Percentiles rank a stretch among this genome's conserved stretches.
phyloP scores from a whole-genome alignment of 306 rosid species.

The Malus domestica region ASM211411v1 NC_041800.1:31401233-31401732 shows the following conservation, averaged over 20 bases:
- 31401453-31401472: conserved; percentile 13
- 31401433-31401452: conserved; percentile 51
- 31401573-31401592: conserved; percentile 30
- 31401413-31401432: conserved; percentile 47
- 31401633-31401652: conserved; percentile 37
- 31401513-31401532: conserved; percentile 85
- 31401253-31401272: background rate
- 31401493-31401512: conserved; percentile 52
- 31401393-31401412: conserved; percentile 32
- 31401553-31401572: conserved; percentile 35
- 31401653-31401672: background rate
- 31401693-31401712: no score
- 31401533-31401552: conserved; percentile 46
- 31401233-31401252: background rate
- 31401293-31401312: conserved; percentile 62
- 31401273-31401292: conserved; percentile 37
- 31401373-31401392: conserved; percentile 13
- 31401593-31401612: conserved; percentile 15
- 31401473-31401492: conserved; percentile 32
- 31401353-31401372: conserved; percentile 4
- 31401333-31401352: conserved; percentile 74
- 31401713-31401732: no score
- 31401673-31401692: background rate
- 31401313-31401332: conserved; percentile 84
- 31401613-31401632: conserved; percentile 39